phyloP scores from a whole-genome alignment of 202 grass and related monocot genomes.

The Miscanthus sacchariflorus region DNA sequence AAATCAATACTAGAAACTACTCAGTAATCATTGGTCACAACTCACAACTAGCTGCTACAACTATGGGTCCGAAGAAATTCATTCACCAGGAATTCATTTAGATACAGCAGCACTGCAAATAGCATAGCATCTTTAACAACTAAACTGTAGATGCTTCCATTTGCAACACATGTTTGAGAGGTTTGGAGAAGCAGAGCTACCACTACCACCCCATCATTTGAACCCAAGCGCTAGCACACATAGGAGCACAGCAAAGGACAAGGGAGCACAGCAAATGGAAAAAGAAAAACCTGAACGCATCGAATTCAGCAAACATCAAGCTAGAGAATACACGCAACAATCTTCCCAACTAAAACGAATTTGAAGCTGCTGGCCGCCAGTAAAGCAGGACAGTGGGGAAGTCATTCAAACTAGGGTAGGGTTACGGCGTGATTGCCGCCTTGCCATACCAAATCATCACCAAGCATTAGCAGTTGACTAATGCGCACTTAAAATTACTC shows the following conservation, averaged over 20 bases:
- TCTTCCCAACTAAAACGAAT: background rate
- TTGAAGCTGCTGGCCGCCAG: background rate
- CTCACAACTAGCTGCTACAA: background rate
- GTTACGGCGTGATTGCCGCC: background rate
- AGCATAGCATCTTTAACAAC: background rate
- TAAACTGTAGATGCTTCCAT: background rate
- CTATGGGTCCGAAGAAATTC: background rate
- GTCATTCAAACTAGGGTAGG: conserved; percentile 17
- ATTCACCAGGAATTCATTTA: background rate
- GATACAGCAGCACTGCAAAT: background rate
- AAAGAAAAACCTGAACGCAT: background rate
- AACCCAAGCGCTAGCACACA: background rate
- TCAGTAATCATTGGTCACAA: no score
- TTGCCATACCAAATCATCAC: background rate
- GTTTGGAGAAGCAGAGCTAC: background rate
- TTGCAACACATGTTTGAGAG: background rate
- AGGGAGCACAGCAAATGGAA: background rate
- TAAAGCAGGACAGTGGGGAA: background rate
- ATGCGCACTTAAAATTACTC: background rate
- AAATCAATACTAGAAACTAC: background rate
- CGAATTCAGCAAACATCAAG: conserved; percentile 19
- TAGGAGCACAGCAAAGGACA: background rate
- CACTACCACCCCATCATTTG: background rate
- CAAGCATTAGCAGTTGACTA: background rate
- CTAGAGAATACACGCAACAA: background rate